These are phyloP conservation scores for Cutaneotrichosporon arboriforme DNA, from an alignment of 1,284 basidiomycete species.

Conservation along the genomic window DNA sequence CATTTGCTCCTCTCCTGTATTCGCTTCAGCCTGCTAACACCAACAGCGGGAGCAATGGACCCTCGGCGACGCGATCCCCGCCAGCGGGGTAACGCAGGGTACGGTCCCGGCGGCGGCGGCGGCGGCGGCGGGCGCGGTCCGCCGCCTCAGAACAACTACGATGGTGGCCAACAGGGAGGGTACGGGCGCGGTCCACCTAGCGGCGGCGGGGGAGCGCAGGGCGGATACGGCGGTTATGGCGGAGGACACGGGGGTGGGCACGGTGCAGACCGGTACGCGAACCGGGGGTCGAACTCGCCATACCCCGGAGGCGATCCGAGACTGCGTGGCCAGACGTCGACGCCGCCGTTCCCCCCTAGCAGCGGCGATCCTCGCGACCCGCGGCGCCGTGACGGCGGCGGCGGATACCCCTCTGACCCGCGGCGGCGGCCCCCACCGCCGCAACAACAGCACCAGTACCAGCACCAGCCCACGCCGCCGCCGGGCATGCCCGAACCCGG, in stretches of 20 bases:
- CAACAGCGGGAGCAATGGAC: constrained; percentile 5
- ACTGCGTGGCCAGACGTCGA: not conserved
- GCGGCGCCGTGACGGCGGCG: not conserved
- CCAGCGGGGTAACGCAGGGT: constrained; percentile 7
- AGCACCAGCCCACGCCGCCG: not conserved
- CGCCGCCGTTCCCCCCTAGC: constrained; percentile 4
- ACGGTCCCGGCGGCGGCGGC: not conserved
- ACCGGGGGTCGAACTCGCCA: constrained; percentile 1
- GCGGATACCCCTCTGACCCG: constrained; percentile 2
- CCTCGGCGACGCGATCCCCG: constrained; percentile 16
- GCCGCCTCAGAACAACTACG: not conserved
- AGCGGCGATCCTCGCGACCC: not conserved
- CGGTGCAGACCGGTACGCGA: too few relatives aligned
- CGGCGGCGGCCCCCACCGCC: constrained; percentile 1
- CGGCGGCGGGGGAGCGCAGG: not conserved
- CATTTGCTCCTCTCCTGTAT: too few relatives aligned
- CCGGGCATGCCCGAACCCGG: not conserved
- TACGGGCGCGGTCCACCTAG: not conserved
- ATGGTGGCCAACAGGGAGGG: constrained; percentile 2
- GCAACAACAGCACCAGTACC: not conserved
- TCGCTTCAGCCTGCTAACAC: too few relatives aligned
- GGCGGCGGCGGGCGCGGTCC: not conserved
- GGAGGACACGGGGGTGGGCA: not conserved
- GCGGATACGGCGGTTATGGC: not conserved
- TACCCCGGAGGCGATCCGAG: constrained; percentile 1